Evolutionary conservation across 225 moss, liverwort and hornwort genomes (phyloP), one percentile per base, ranked within the genome.

Genomic region (Pseudisothecium myosuroides): DNA sequence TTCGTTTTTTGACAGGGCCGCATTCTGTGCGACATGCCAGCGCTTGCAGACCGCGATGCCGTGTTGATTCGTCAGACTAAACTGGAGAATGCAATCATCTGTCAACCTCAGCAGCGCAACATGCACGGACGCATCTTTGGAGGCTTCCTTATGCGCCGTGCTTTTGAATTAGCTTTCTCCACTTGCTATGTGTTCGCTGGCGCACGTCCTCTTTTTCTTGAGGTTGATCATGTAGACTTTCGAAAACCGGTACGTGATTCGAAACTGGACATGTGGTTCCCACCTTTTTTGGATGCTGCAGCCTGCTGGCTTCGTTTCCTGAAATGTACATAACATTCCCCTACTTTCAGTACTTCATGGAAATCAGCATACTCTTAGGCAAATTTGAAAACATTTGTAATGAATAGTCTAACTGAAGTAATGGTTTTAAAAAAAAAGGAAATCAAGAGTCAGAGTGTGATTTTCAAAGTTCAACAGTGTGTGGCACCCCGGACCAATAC

Each of bases 41-140:
- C 98, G 59, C 94, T 98, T 76, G 98, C 98, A 39, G 97, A 97
- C 83, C 94, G 95, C 83, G 93, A 96, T 80, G 56, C 89, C 24
- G 93, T 98, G 73, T 90, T 98, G 76, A 96, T 97, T 67, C 92
- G 94, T 43, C 94, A 97, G 41, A 98, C 98, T 24, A 95, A 93
- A 88, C 85, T 97, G 76, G 96, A 98, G 85, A 97, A 98, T 85
- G 95, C 96, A 45, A 96, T 98, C 20, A 94, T 98, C 55, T 98
- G 98, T 89, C 98, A 98, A 91, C 98, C 98, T 59, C 98, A 98
- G 87, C 97, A 98, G 83, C 92, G 98, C 60, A 98, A 98, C 87
- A 95, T 98, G 96, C 98, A 98, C 82, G 98, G 98, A 31, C 97
- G 98, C 45, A 97, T 98, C 82, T 98, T 98, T 87, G 98, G 98